Base-by-base conservation (phyloP, 371 early-diverging fungal genomes). In the Apophysomyces trapeziformis region DNA sequence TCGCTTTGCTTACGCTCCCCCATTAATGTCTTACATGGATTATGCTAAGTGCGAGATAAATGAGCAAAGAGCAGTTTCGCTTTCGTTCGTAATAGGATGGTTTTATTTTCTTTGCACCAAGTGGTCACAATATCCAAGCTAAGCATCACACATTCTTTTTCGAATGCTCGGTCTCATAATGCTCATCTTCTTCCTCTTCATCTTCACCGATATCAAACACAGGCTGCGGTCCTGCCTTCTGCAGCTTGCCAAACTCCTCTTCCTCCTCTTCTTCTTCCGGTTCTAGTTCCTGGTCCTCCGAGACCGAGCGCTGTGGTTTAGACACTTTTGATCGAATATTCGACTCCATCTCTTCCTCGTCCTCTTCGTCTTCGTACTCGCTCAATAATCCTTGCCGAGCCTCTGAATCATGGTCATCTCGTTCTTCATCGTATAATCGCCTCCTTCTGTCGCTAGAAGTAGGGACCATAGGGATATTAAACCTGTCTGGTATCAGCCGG, bases 401-500 rank as follows among this genome's bases (percentile, higher is more conserved):
- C 7, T 80, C 74, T 39, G 64, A 57, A 47, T 73, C 73, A 16
- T 57, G 64, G 38, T 43, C 57, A 68, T 64, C 77, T 62, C 63
- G 69, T 57, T 65, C 70, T 39, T 38, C 70, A 64, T 66, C 74
- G 35, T 65, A 65, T 64, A 58, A n/a, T 43, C 35, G 60, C 12
- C 63, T 57, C 38, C 65, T 43, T 64, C 70, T 69, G 26, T 75
- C 72, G 26, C 35, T n/a, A 44, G 16, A n/a, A 14, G 68, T 68
- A 13, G 73, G 69, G 13, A 68, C 68, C 18, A 80, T 38, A 13
- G 78, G 78, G 35, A 80, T 78, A 39, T 66, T 76, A n/a, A 77
- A 70, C 35, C 76, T 63, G 60, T 78, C 76, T 7, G 81, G 81
- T 58, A 80, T 66, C 26, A 80, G 60, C 21, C 78, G 67, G 47